Conservation (phyloP, 768 basidiomycete genomes). For the Melanogaster broomeanus region DNA sequence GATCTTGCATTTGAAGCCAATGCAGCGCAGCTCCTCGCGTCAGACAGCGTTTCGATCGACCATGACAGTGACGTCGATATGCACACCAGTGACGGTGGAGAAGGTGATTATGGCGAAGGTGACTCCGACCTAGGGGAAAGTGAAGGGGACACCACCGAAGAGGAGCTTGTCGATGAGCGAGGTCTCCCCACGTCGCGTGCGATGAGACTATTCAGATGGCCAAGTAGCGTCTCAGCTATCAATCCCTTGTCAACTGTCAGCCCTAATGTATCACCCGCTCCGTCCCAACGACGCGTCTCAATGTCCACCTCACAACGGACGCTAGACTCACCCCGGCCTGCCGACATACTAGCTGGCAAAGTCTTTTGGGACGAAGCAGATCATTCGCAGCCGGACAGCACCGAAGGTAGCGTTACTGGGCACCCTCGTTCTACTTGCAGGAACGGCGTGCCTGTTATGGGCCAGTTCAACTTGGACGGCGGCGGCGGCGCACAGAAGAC, state of each 20-base stretch:
- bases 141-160: slow-evolving; percentile 80
- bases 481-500: slow-evolving; percentile 16
- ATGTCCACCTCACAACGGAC: slow-evolving; percentile 28
- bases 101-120: slow-evolving; percentile 40
- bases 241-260: slow-evolving; percentile 78
- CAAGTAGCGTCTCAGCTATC: slow-evolving; percentile 61
- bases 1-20: slow-evolving; percentile 74
- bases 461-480: slow-evolving; percentile 33
- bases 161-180: slow-evolving; percentile 77
- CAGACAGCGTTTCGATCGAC: slow-evolving; percentile 48
- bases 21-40: slow-evolving; percentile 50
- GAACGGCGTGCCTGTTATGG: slow-evolving; percentile 37
- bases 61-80: slow-evolving; percentile 54
- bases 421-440: slow-evolving; percentile 16
- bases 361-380: slow-evolving; percentile 53
- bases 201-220: slow-evolving; percentile 71
- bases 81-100: slow-evolving; percentile 37
- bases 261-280: slow-evolving; percentile 49
- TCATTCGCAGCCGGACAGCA: slow-evolving; percentile 36
- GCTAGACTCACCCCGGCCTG: slow-evolving; percentile 53
- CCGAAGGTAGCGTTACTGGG: slow-evolving; percentile 35
- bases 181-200: slow-evolving; percentile 75
- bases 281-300: slow-evolving; percentile 33
- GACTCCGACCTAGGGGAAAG: slow-evolving; percentile 52
- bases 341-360: slow-evolving; percentile 68